phyloP scores from a whole-genome alignment of 495 filamentous ascomycete species.

The Cercophora sp. region DNA sequence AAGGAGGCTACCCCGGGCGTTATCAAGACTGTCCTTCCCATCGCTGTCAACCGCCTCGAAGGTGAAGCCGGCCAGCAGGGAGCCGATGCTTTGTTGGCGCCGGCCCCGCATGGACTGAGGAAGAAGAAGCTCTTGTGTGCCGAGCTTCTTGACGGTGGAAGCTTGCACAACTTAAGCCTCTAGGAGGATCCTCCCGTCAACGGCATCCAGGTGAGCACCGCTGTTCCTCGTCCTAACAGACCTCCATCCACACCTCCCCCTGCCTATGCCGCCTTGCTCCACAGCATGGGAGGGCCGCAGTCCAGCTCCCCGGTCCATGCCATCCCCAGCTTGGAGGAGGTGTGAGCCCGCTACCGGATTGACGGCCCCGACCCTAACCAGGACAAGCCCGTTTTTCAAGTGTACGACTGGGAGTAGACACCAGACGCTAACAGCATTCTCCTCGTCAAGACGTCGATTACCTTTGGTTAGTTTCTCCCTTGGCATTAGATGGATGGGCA shows the following conservation, averaged over 20 bases:
- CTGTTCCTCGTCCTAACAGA: too few relatives aligned
- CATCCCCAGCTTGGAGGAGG: neutral
- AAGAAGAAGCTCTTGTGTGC: too few relatives aligned
- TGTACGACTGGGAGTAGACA: too few relatives aligned
- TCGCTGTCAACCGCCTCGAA: neutral
- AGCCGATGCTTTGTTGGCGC: neutral
- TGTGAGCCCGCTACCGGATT: neutral
- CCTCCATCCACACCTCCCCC: neutral
- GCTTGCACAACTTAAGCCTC: too few relatives aligned
- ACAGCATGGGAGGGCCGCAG: too few relatives aligned
- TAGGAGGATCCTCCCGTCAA: too few relatives aligned
- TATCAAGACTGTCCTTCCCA: conserved; percentile 7
- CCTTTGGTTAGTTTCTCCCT: too few relatives aligned
- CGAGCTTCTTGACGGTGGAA: too few relatives aligned
- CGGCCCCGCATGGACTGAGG: neutral
- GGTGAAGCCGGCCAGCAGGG: neutral
- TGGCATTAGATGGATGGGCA: too few relatives aligned
- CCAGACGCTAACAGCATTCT: too few relatives aligned
- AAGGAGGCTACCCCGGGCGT: conserved; percentile 5
- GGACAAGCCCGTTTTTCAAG: conserved; percentile 13
- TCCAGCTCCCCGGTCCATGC: neutral
- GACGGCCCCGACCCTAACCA: conserved; percentile 11
- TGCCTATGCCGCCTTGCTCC: neutral
- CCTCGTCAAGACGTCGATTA: too few relatives aligned
- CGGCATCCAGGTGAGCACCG: too few relatives aligned